These are phyloP conservation scores for Lepiota subincarnata DNA, from an alignment of 768 basidiomycete species.

Conservation along the genomic window DNA sequence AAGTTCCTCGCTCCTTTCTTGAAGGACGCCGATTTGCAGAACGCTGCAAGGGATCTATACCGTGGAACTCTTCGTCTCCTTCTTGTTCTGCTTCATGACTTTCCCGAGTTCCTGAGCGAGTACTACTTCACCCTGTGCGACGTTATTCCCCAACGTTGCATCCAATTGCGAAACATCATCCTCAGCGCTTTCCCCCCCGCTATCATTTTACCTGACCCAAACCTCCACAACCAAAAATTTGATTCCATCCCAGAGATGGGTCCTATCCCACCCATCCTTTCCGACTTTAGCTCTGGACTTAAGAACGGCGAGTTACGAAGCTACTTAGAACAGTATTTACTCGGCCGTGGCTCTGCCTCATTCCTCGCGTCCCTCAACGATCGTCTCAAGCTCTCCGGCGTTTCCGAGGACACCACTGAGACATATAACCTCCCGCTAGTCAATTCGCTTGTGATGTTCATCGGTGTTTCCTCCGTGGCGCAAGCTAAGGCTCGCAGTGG, in stretches of 20 bases:
- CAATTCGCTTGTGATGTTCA: constrained; percentile 93
- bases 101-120: constrained; percentile 96
- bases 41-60: constrained; percentile 82
- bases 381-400: constrained; percentile 52
- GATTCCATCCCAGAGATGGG: constrained; percentile 87
- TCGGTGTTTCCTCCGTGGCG: constrained; percentile 89
- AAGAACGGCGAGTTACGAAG: constrained; percentile 75
- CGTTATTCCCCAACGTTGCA: constrained; percentile 86
- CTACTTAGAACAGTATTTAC: constrained; percentile 81
- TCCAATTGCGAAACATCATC: constrained; percentile 95
- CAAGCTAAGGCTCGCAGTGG: constrained; percentile 85
- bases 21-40: constrained; percentile 73
- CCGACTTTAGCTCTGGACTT: constrained; percentile 84
- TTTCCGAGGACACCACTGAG: constrained; percentile 46
- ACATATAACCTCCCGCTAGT: constrained; percentile 85
- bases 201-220: constrained; percentile 80
- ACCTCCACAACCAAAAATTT: constrained; percentile 69
- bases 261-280: constrained; percentile 84
- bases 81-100: constrained; percentile 95
- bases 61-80: constrained; percentile 87
- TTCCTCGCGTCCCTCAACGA: constrained; percentile 79
- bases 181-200: constrained; percentile 90
- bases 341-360: constrained; percentile 66
- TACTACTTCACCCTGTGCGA: constrained; percentile 97
- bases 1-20: constrained; percentile 93